phyloP scores from a whole-genome alignment of 371 early-diverging fungal genomes.

The Chytridium lagenaria region DNA sequence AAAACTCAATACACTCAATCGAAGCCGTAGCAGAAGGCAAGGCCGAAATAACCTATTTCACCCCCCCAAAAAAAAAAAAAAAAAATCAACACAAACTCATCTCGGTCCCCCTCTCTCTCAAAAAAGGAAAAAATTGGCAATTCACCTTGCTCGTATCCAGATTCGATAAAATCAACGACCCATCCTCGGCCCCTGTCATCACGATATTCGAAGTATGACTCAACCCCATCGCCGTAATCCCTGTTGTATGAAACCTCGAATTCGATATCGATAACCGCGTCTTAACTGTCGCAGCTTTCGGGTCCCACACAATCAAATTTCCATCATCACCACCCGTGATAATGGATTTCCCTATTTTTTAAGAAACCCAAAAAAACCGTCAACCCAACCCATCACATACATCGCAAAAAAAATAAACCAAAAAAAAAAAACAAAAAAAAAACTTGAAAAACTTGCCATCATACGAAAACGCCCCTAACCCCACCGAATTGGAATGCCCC shows the following conservation, averaged over 20 bases:
- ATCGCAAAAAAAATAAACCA: not conserved
- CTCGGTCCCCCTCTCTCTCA: conserved; percentile 69
- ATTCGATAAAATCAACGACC: conserved; percentile 67
- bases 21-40: conserved; percentile 70
- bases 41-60: conserved; percentile 69
- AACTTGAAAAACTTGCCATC: conserved; percentile 64
- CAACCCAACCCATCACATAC: too few relatives aligned
- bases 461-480: conserved; percentile 86
- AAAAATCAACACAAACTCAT: too few relatives aligned
- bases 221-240: conserved; percentile 77
- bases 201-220: conserved; percentile 78
- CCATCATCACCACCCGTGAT: conserved; percentile 89
- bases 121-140: conserved; percentile 74
- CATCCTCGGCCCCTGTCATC: conserved; percentile 82
- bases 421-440: too few relatives aligned
- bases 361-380: not conserved
- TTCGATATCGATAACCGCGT: conserved; percentile 69
- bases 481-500: conserved; percentile 84
- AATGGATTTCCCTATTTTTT: conserved; percentile 64
- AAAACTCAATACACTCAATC: conserved; percentile 79
- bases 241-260: conserved; percentile 79
- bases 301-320: conserved; percentile 89
- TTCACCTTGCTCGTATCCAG: conserved; percentile 72
- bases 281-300: conserved; percentile 78
- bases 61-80: too few relatives aligned